Evolutionary conservation across 306 rosid genomes (phyloP).

Genomic region (Casuarina equisetifolia): DNA sequence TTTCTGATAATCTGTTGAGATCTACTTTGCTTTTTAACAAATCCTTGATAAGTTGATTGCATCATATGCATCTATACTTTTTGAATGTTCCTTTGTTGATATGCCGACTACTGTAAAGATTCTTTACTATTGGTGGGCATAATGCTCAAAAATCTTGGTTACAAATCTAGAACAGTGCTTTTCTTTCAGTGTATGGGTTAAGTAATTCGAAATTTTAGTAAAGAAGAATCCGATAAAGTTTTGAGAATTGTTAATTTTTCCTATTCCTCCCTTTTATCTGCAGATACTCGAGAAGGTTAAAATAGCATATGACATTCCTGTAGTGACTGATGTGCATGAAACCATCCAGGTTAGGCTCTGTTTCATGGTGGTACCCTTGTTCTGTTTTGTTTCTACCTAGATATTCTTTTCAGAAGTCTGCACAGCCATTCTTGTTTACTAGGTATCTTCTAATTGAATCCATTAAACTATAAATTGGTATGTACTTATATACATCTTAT

Average conservation of each 20-base stretch:
- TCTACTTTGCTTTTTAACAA: background rate
- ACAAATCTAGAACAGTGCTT: background rate
- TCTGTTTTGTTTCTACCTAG: background rate
- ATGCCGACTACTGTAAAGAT: background rate
- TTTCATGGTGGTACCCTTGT: background rate
- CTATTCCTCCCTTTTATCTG: constrained; percentile 6
- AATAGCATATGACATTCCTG: constrained; percentile 79
- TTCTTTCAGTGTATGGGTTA: background rate
- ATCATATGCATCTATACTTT: background rate
- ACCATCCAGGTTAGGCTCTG: constrained; percentile 54
- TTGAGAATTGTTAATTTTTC: background rate
- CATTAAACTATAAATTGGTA: background rate
- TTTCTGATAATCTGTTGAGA: background rate
- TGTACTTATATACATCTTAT: background rate
- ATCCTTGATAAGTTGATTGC: background rate
- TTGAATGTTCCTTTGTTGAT: background rate
- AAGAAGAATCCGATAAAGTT: background rate
- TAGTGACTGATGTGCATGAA: constrained; percentile 93
- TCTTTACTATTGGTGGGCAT: background rate
- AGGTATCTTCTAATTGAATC: no score
- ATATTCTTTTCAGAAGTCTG: background rate
- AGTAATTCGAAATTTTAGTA: background rate
- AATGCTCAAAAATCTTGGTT: background rate
- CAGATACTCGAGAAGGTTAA: constrained; percentile 97
- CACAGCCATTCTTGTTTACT: background rate